Evolutionary conservation across 129 eudicot species (phyloP), one percentile per base, ranked within the genome.

Genomic region (Helianthus tuberosus): DNA sequence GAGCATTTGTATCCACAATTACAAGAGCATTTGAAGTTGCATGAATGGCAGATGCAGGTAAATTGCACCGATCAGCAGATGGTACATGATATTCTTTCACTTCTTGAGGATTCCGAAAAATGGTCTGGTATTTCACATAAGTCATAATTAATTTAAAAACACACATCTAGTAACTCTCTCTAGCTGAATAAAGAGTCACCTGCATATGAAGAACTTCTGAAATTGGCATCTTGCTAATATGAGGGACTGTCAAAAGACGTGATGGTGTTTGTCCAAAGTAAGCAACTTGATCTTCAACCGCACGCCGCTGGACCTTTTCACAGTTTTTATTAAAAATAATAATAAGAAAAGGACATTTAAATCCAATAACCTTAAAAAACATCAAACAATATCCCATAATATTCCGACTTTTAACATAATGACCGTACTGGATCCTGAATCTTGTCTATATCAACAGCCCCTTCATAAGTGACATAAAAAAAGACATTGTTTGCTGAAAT

Each of bases 211-310:
- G 98, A 80, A 90, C 92, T 71, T 93, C 96, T 54, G 87, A 75
- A 8, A 93, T 73, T 51, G 96, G 86, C 96, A 84, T 89, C 82
- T 86, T 84, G 77, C 75, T 90, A 68, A 86, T 49, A 90, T 93
- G 98, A 66, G 98, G 98, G 59, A 86, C 67, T n/a, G 87, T 78
- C 71, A 93, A 75, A 82, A 93, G 92, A 82, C 88, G 96, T 39
- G 98, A 90, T 23, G 98, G 98, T 58, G 96, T 93, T 86, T 93
- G 98, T 78, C 98, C 98, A 73, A 90, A 80, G 83, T 84, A 84
- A 64, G 93, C 90, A 86, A 93, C 87, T 73, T 93, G 96, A 86
- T 93, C 96, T 84, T 93, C 91, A 74, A 88, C 75, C 43, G 93
- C 96, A 73, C 83, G 90, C 50, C 85, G 86, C 64, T 87, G 96